A percentile compares a stretch with the other conserved stretches of the same genome.
Conservation (phyloP, 2,329 filamentous ascomycete genomes). For the Huntiella decipiens region DNA sequence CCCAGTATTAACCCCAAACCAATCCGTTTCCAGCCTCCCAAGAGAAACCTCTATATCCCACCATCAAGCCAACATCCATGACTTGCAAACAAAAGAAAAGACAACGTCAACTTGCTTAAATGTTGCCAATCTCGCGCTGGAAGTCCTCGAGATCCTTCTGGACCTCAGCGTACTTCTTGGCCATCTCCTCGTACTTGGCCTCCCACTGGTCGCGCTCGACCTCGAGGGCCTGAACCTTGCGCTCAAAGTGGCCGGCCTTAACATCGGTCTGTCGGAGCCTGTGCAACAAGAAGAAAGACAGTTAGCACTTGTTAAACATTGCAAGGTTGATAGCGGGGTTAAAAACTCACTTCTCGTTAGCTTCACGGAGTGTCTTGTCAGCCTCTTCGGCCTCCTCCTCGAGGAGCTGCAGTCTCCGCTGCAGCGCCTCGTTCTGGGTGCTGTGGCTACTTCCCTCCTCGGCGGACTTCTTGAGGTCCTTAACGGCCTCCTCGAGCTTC, state of each 20-base stretch:
- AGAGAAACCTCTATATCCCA: neutral
- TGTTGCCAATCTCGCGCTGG: conserved; percentile 79
- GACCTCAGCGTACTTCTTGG: conserved; percentile 64
- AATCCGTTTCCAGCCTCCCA: neutral
- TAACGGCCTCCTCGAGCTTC: conserved; percentile 69
- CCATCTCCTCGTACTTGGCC: conserved; percentile 93
- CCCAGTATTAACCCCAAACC: too few species aligned
- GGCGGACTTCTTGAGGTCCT: conserved; percentile 72
- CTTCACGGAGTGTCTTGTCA: conserved; percentile 89
- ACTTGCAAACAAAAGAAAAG: neutral
- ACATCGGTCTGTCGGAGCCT: conserved; percentile 98
- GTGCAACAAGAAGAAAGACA: conserved; percentile 6
- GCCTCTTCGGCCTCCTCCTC: conserved; percentile 96
- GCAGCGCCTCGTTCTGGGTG: conserved; percentile 78
- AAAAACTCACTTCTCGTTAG: conserved; percentile 82
- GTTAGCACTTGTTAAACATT: neutral
- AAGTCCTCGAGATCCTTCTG: conserved; percentile 88
- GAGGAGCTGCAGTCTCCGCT: conserved; percentile 81
- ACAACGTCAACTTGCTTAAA: conserved; percentile 35
- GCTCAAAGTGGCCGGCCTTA: conserved; percentile 97
- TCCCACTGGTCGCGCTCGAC: conserved; percentile 86
- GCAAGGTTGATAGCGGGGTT: neutral
- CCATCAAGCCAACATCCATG: too few species aligned
- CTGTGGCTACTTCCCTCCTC: conserved; percentile 67
- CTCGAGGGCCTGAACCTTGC: conserved; percentile 95